These are phyloP conservation scores for Candida odintsovae DNA, from an alignment of 805 yeast genomes.

Conservation along the genomic window DNA sequence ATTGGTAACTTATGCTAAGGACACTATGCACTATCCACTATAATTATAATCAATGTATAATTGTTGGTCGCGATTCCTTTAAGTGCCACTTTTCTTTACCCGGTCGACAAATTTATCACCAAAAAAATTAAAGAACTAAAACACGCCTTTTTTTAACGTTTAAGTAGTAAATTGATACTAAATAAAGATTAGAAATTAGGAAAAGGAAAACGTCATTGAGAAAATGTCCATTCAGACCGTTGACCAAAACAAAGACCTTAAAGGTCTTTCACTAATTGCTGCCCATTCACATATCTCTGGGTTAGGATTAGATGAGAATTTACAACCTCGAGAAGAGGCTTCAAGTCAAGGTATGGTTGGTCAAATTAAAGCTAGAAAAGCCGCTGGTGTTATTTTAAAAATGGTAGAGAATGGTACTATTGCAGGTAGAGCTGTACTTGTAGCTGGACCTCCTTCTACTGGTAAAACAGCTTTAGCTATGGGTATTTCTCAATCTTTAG, in stretches of 20 bases:
- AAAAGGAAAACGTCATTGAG: not conserved
- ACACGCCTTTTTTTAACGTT: too few relatives aligned
- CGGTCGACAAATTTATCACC: not conserved
- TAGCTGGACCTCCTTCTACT: slow-evolving; percentile 98
- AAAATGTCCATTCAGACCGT: slow-evolving; percentile 35
- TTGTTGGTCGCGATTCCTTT: too few relatives aligned
- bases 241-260: slow-evolving; percentile 41
- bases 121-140: not conserved
- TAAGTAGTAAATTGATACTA: too few relatives aligned
- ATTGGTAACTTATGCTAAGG: too few relatives aligned
- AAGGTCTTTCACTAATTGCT: slow-evolving; percentile 76
- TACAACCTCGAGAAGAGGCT: slow-evolving; percentile 62
- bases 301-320: slow-evolving; percentile 87
- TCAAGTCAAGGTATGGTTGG: slow-evolving; percentile 96
- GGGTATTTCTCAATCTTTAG: slow-evolving; percentile 76
- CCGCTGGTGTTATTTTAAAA: slow-evolving; percentile 90
- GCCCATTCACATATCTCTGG: slow-evolving; percentile 99
- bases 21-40: too few relatives aligned
- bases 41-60: too few relatives aligned
- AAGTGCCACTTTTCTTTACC: too few relatives aligned
- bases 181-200: not conserved
- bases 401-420: slow-evolving; percentile 92
- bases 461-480: slow-evolving; percentile 98
- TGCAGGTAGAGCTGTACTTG: slow-evolving; percentile 92
- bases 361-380: slow-evolving; percentile 88